Base-by-base conservation (phyloP, 768 basidiomycete genomes). In the Boletales sp. region DNA sequence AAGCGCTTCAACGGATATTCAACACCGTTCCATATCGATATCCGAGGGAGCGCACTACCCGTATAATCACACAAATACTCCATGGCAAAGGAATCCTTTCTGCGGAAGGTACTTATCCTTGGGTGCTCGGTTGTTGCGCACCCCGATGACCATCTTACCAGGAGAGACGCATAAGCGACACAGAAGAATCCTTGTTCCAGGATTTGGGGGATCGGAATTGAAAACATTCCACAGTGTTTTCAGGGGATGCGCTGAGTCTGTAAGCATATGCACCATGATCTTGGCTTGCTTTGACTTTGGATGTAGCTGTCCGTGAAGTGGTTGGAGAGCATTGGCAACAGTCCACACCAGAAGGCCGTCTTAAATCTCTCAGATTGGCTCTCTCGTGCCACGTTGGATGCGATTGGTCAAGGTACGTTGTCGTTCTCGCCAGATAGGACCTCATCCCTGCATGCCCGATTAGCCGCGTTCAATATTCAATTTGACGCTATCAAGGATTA, bases 131-230 rank as follows among this genome's bases (percentile, higher is more conserved):
- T 33, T 30, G 6, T 7, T 28, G 70, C 69, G n/a, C 38, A 33
- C 41, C 11, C 13, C 25, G 44, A 37, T 36, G 21, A 44, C 15
- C n/a, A 5, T 28, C 6, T 36, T 44, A 40, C 12, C 41, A 68
- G 67, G 73, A 2, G 65, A 72, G n/a, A 73, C 66, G 33, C 82
- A 83, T 51, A 78, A 69, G 59, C 72, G 82, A 41, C 80, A 82
- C 46, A 65, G 78, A 49, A 80, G 71, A 55, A 70, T 79, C 17
- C 74, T 82, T 70, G 67, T 78, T 43, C 81, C 80, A 3, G 80
- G 78, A 4, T 82, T 83, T 49, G 79, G 80, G 42, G 72, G 61
- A 6, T 72, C 75, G 0, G 78, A 81, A 54, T 72, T 74, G 25
- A 80, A 72, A 47, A 70, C 79, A 0, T 80, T 78, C 51, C 68